Evolutionary conservation across 345 rosid species (phyloP).

Genomic region (Raphanus raphanistrum): DNA sequence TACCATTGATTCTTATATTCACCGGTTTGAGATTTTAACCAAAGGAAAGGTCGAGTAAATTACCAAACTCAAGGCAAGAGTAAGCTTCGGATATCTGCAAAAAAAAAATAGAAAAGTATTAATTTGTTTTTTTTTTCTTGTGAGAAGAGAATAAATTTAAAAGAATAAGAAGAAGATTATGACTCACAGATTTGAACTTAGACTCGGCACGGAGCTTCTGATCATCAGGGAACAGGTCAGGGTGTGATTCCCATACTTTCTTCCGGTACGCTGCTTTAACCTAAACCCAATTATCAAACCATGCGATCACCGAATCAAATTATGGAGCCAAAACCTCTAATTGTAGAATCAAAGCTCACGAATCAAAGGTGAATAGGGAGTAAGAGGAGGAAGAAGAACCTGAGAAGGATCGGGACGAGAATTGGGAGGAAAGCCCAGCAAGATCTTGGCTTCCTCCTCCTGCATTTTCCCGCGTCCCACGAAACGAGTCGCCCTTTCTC

Average conservation of each 20-base stretch:
- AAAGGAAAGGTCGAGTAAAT: background rate
- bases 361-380: background rate
- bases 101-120: background rate
- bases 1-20: no score
- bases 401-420: slow-evolving; percentile 63
- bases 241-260: slow-evolving; percentile 89
- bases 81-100: slow-evolving; percentile 76
- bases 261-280: slow-evolving; percentile 80
- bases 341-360: background rate
- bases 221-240: slow-evolving; percentile 73
- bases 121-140: background rate
- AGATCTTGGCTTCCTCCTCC: slow-evolving; percentile 72
- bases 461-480: slow-evolving; percentile 44
- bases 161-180: background rate
- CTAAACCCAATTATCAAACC: slow-evolving; percentile 32
- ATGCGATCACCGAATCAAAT: background rate
- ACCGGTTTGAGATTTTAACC: no score
- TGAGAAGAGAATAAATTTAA: background rate
- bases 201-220: slow-evolving; percentile 74
- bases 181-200: slow-evolving; percentile 61
- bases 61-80: slow-evolving; percentile 64
- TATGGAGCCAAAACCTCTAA: slow-evolving; percentile 3
- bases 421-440: slow-evolving; percentile 72
- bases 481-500: background rate
- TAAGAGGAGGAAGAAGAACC: slow-evolving; percentile 37